phyloP scores from a whole-genome alignment of 805 yeast species.

The Lachancea sp. region DNA sequence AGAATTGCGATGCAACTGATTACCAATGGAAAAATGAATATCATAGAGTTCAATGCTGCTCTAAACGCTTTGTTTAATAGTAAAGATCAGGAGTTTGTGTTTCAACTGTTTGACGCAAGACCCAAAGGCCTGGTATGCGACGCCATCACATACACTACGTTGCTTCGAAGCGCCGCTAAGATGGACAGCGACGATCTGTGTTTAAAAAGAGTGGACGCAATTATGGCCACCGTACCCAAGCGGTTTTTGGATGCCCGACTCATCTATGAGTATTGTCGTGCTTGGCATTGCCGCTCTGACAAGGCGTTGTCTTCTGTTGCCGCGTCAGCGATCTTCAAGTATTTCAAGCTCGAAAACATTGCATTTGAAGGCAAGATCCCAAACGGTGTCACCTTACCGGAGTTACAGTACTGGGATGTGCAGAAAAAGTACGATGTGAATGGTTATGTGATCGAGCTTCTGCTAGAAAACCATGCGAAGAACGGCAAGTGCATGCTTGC shows the following conservation, averaged over 20 bases:
- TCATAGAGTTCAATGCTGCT: conserved; percentile 42
- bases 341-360: background rate
- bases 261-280: conserved; percentile 21
- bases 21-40: conserved; percentile 30
- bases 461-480: conserved; percentile 3
- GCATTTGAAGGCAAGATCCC: background rate
- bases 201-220: conserved; percentile 13
- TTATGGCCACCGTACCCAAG: conserved; percentile 17
- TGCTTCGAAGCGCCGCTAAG: conserved; percentile 20
- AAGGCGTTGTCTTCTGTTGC: conserved; percentile 1
- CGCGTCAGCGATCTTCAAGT: conserved; percentile 2
- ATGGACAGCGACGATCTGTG: conserved; percentile 17
- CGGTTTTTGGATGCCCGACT: conserved; percentile 20
- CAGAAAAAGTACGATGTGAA: background rate
- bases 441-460: background rate
- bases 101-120: conserved; percentile 34
- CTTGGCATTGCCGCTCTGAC: conserved; percentile 14
- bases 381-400: conserved; percentile 2
- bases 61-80: conserved; percentile 41
- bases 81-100: conserved; percentile 33
- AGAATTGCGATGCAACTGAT: conserved; percentile 31
- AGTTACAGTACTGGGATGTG: conserved; percentile 5
- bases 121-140: conserved; percentile 17
- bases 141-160: conserved; percentile 21
- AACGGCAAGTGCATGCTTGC: conserved; percentile 17